These are phyloP conservation scores for Parastagonospora avenae DNA, from an alignment of 2,329 filamentous ascomycete species.

Conservation along the genomic window DNA sequence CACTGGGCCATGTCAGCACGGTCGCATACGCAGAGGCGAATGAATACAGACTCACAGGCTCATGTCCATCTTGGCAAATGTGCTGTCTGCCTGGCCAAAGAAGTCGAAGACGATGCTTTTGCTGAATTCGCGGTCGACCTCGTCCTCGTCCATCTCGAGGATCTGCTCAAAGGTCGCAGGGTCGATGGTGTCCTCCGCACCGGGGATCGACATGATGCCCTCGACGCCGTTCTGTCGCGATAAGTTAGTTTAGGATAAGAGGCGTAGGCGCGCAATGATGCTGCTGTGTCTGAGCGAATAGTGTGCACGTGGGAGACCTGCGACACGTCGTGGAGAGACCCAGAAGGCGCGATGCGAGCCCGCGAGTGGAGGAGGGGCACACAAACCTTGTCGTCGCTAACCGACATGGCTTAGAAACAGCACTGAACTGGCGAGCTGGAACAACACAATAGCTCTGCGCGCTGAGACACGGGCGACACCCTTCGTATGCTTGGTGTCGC, in stretches of 20 bases:
- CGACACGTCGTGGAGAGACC: slow-evolving; percentile 16
- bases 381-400: slow-evolving; percentile 47
- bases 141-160: slow-evolving; percentile 96
- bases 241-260: slow-evolving; percentile 4
- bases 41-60: slow-evolving; percentile 71
- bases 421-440: slow-evolving; percentile 15
- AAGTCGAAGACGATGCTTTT: slow-evolving; percentile 87
- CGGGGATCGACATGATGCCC: slow-evolving; percentile 54
- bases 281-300: neutral
- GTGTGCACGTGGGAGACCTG: slow-evolving; percentile 5
- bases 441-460: slow-evolving; percentile 8
- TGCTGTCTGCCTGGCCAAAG: slow-evolving; percentile 87
- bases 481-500: slow-evolving; percentile 25
- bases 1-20: slow-evolving; percentile 54
- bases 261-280: neutral
- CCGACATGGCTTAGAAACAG: slow-evolving; percentile 33
- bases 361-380: slow-evolving; percentile 34
- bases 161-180: slow-evolving; percentile 86
- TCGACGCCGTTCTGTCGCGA: slow-evolving; percentile 29
- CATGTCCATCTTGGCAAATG: slow-evolving; percentile 82
- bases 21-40: slow-evolving; percentile 1
- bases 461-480: slow-evolving; percentile 26
- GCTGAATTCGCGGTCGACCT: slow-evolving; percentile 85
- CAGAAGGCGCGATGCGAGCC: slow-evolving; percentile 11
- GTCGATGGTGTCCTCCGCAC: slow-evolving; percentile 80